Evolutionary conservation across 257 asterid species (phyloP).

Genomic region (Catharanthus roseus): DNA sequence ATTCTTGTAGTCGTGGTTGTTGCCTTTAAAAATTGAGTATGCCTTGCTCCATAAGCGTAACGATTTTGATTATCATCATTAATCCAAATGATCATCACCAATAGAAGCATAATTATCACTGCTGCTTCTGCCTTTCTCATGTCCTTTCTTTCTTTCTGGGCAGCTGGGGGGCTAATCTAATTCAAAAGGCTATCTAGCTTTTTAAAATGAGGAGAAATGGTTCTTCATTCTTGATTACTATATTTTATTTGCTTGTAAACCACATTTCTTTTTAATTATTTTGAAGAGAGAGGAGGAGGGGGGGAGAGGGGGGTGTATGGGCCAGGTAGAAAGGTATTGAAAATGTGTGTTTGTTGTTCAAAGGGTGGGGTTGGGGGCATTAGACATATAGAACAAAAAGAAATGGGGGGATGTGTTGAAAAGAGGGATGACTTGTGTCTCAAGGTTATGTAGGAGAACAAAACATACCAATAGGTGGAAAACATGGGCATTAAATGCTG

Average conservation of each 20-base stretch:
- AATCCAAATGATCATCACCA: slow-evolving; percentile 25
- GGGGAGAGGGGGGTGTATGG: not conserved
- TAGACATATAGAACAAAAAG: slow-evolving; percentile 1
- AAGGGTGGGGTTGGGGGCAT: not conserved
- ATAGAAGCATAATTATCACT: slow-evolving; percentile 16
- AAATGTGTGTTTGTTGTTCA: slow-evolving; percentile 1
- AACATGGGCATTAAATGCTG: slow-evolving; percentile 35
- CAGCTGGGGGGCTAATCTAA: too few relatives aligned
- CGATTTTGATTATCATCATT: slow-evolving; percentile 3
- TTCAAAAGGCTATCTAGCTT: not conserved
- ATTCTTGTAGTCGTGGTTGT: slow-evolving; percentile 30
- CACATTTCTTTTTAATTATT: not conserved
- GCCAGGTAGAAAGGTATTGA: not conserved
- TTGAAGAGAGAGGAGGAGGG: too few relatives aligned
- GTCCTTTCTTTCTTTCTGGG: too few relatives aligned
- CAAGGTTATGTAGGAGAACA: slow-evolving; percentile 32
- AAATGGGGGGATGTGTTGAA: not conserved
- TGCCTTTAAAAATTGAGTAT: slow-evolving; percentile 41
- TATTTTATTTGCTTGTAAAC: not conserved
- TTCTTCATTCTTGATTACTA: not conserved
- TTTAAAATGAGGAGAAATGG: too few relatives aligned
- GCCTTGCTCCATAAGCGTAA: slow-evolving; percentile 41
- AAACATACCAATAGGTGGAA: slow-evolving; percentile 21
- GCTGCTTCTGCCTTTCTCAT: too few relatives aligned
- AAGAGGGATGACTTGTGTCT: slow-evolving; percentile 51